phyloP scores from a whole-genome alignment of 768 basidiomycete genomes.

The Hygrophoropsis aurantiaca region DNA sequence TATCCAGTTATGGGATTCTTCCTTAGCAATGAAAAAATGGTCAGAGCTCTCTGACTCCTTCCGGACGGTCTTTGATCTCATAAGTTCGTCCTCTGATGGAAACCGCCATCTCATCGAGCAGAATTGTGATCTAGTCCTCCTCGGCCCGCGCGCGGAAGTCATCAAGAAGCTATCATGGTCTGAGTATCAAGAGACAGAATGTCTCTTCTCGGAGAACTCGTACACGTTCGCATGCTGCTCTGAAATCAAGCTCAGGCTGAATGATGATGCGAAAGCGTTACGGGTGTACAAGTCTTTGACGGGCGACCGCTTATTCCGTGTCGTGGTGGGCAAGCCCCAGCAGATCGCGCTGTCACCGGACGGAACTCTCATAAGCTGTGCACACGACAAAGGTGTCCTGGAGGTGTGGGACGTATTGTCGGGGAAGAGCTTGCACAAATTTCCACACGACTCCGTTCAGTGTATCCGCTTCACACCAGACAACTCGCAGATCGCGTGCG shows the following conservation, averaged over 20 bases:
- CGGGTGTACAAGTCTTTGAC: no score
- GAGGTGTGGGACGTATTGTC: conserved; percentile 20
- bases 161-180: no score
- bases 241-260: no score
- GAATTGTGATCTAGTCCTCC: no score
- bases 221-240: conserved; percentile 4
- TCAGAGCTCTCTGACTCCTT: no score
- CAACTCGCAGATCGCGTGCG: conserved; percentile 15
- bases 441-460: background rate
- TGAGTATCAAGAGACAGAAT: background rate
- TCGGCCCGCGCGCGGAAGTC: no score
- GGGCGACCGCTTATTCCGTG: no score
- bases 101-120: no score
- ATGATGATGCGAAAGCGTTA: no score
- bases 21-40: conserved; percentile 5
- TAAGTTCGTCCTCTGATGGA: no score
- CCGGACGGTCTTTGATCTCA: no score
- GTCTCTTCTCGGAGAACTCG: conserved; percentile 12
- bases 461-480: conserved; percentile 16
- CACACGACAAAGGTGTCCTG: conserved; percentile 13
- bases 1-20: conserved; percentile 13
- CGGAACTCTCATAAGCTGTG: conserved; percentile 10
- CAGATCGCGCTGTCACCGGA: conserved; percentile 12
- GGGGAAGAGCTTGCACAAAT: background rate
- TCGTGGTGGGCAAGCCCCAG: no score